Evolutionary conservation across 805 yeast genomes (phyloP).

Genomic region (Blastobotrys mokoenaii): DNA sequence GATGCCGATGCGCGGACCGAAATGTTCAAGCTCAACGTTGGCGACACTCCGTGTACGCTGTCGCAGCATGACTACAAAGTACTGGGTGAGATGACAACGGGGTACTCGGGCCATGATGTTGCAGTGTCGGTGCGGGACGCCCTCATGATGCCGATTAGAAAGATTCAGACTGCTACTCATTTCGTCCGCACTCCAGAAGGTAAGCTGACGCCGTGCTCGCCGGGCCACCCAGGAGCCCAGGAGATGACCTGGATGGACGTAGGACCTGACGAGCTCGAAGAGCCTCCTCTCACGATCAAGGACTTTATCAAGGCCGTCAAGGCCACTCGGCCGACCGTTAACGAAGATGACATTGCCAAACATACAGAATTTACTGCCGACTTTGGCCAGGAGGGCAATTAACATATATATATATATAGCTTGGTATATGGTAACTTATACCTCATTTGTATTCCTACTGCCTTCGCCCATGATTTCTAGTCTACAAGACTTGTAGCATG

Average conservation of each 20-base stretch:
- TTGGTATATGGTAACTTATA: background rate
- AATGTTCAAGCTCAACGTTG: conserved; percentile 92
- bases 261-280: conserved; percentile 78
- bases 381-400: conserved; percentile 96
- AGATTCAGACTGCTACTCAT: conserved; percentile 93
- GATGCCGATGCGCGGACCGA: conserved; percentile 85
- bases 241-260: conserved; percentile 94
- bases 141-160: conserved; percentile 93
- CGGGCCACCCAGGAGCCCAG: conserved; percentile 80
- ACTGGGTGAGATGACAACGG: conserved; percentile 89
- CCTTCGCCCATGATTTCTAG: background rate
- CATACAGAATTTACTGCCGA: conserved; percentile 87
- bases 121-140: conserved; percentile 97
- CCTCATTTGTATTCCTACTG: background rate
- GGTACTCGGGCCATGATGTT: conserved; percentile 95
- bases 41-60: conserved; percentile 77
- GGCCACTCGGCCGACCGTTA: conserved; percentile 91
- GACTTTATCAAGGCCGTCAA: conserved; percentile 91
- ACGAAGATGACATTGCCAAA: conserved; percentile 67
- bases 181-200: conserved; percentile 44
- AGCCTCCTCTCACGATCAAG: conserved; percentile 81
- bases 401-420: conserved; percentile 6
- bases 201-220: conserved; percentile 86
- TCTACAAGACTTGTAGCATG: too few species aligned
- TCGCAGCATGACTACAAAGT: conserved; percentile 63